Conservation (phyloP, 2,329 filamentous ascomycete genomes). For the Podosphaera leucotricha region DNA sequence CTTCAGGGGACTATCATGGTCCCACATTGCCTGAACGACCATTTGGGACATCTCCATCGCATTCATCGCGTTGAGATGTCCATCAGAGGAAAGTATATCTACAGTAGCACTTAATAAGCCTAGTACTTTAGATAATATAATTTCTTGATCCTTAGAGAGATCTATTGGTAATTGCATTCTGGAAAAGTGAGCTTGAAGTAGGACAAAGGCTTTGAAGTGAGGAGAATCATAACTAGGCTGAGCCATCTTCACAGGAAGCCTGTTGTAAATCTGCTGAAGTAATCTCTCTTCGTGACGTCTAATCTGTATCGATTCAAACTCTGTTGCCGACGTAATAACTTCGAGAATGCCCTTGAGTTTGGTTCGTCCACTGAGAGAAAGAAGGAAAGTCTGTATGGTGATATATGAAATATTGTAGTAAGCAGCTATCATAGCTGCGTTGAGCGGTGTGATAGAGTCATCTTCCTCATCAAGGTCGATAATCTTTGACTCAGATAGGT, state of each 20-base stretch:
- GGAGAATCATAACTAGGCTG: conserved; percentile 73
- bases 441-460: conserved; percentile 68
- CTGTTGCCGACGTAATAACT: conserved; percentile 87
- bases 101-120: conserved; percentile 79
- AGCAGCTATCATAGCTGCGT: conserved; percentile 91
- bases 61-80: conserved; percentile 88
- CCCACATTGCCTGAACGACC: conserved; percentile 98
- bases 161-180: conserved; percentile 92
- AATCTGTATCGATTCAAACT: conserved; percentile 90
- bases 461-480: conserved; percentile 91
- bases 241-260: conserved; percentile 84
- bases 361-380: conserved; percentile 69
- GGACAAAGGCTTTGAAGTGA: conserved; percentile 94
- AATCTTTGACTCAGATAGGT: conserved; percentile 79
- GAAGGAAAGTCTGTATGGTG: conserved; percentile 94
- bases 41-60: conserved; percentile 99
- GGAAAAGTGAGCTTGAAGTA: conserved; percentile 91
- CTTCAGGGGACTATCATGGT: conserved; percentile 86
- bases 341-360: conserved; percentile 95
- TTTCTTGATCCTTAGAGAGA: conserved; percentile 83
- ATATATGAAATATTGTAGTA: conserved; percentile 99
- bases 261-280: conserved; percentile 78
- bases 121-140: conserved; percentile 62
- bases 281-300: conserved; percentile 76
- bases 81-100: conserved; percentile 86